A percentile compares a stretch with the other conserved stretches of the same genome.
phyloP scores from a whole-genome alignment of 495 filamentous ascomycete species.

The Elasticomyces elasticus region DNA sequence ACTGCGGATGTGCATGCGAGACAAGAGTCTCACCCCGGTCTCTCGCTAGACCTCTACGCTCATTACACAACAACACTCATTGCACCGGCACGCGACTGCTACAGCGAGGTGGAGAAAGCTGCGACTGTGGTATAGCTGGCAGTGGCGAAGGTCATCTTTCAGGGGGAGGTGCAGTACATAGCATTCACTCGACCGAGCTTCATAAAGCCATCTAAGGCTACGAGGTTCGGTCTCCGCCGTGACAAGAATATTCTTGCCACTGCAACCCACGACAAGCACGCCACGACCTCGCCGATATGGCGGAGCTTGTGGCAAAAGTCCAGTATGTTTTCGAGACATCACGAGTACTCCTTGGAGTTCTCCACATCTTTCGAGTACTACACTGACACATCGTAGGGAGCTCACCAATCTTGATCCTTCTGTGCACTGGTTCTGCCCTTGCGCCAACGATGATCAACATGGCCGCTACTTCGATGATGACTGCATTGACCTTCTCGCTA shows the following conservation, averaged over 20 bases:
- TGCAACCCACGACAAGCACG: not conserved
- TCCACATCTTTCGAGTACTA: not conserved
- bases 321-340: constrained; percentile 9
- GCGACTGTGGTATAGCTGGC: no score
- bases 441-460: constrained; percentile 22
- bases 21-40: no score
- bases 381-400: constrained; percentile 20
- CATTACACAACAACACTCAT: no score
- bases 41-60: no score
- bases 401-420: constrained; percentile 25
- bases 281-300: constrained; percentile 16
- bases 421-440: constrained; percentile 34
- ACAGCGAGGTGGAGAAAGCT: no score
- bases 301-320: constrained; percentile 21
- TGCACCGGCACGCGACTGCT: no score
- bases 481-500: constrained; percentile 9
- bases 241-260: not conserved
- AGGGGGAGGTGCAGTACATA: not conserved
- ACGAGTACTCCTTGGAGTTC: not conserved
- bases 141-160: no score
- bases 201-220: constrained; percentile 2
- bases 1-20: no score
- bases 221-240: constrained; percentile 11
- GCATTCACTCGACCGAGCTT: constrained; percentile 4
- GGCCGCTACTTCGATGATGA: constrained; percentile 31